Conservation (phyloP, 345 rosid species). For the Lenwebbia sp. region DNA sequence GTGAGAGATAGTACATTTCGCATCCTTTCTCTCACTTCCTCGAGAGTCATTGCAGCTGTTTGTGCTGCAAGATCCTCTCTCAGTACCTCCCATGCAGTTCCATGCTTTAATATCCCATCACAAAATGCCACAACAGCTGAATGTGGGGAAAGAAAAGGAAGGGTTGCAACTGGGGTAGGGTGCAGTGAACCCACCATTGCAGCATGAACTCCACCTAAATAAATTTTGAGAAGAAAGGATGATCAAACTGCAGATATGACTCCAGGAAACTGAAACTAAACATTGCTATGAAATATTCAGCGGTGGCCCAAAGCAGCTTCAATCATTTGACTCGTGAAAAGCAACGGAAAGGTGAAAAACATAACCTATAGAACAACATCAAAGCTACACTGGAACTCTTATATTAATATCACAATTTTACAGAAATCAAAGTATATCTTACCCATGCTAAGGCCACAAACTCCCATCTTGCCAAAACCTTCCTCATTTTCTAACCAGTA, state of each 20-base stretch:
- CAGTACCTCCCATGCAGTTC: constrained; percentile 97
- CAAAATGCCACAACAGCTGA: constrained; percentile 99
- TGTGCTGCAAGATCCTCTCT: constrained; percentile 79
- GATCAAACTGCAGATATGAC: neutral
- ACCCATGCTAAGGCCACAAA: constrained; percentile 99
- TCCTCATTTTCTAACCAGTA: constrained; percentile 80
- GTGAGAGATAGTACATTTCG: constrained; percentile 88
- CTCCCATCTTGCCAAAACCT: constrained; percentile 93
- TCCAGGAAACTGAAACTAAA: neutral
- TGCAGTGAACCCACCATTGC: constrained; percentile 99
- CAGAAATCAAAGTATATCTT: constrained; percentile 2
- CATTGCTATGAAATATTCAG: neutral
- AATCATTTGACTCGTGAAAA: neutral
- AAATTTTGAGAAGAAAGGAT: neutral
- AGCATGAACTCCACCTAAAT: constrained; percentile 92
- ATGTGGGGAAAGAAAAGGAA: constrained; percentile 96
- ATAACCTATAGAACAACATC: neutral
- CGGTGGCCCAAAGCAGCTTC: neutral
- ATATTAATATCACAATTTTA: too few species aligned
- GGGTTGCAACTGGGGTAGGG: constrained; percentile 92
- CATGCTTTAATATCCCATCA: constrained; percentile 88
- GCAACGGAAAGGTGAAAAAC: neutral
- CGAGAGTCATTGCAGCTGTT: constrained; percentile 70
- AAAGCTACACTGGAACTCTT: neutral
- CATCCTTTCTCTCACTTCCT: constrained; percentile 91